Evolutionary conservation across 2,329 filamentous ascomycete genomes (phyloP).

Genomic region (Aspergillus eucalypticola): DNA sequence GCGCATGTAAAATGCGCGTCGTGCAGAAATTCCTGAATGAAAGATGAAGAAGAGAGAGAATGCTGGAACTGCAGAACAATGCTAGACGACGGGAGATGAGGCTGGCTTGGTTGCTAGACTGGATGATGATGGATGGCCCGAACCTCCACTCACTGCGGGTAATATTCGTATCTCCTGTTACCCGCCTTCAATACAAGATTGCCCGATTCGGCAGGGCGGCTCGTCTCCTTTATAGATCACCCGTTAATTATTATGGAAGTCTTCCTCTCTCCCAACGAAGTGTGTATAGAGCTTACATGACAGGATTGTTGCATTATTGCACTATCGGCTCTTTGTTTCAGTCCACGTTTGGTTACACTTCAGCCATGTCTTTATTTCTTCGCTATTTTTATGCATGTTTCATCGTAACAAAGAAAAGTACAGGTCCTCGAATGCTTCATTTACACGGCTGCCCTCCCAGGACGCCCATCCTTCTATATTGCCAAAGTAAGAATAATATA

Average conservation of each 20-base stretch:
- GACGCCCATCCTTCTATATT: constrained; percentile 3
- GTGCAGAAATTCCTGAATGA: not conserved
- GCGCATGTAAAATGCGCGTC: not conserved
- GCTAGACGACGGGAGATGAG: not conserved
- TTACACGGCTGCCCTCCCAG: constrained; percentile 1
- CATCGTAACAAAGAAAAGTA: not conserved
- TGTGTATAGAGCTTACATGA: not conserved
- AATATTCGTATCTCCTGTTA: not conserved
- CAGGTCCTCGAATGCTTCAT: not conserved
- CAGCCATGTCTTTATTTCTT: not conserved
- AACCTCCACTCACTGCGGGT: not conserved
- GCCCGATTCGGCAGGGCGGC: constrained; percentile 13
- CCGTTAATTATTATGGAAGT: too few species aligned
- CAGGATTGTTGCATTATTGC: not conserved
- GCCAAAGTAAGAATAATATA: constrained; percentile 17
- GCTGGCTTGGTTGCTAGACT: too few species aligned
- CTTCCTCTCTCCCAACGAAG: not conserved
- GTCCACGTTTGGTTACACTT: too few species aligned
- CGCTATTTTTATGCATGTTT: not conserved
- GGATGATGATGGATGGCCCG: not conserved
- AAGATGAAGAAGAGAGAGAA: not conserved
- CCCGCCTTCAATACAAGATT: constrained; percentile 1
- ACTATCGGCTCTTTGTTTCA: not conserved
- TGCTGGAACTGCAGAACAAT: not conserved
- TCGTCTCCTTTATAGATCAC: not conserved